Percentiles rank a stretch among this genome's conserved stretches.
Evolutionary conservation across 2,329 filamentous ascomycete species (phyloP).

Genomic region (Verticillium longisporum): DNA sequence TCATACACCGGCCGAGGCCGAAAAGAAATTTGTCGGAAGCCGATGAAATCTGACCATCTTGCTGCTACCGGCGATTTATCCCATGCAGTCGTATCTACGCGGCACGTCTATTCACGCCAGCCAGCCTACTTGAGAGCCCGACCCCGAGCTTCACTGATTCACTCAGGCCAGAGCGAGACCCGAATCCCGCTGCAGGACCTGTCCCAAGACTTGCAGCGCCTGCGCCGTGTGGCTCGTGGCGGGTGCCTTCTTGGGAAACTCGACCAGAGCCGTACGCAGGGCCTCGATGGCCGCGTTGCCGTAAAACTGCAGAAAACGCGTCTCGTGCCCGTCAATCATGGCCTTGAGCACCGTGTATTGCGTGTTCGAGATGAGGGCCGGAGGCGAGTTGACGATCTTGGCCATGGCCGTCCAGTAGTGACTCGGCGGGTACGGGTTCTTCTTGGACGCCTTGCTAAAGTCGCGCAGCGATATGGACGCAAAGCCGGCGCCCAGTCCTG

Average conservation of each 20-base stretch:
- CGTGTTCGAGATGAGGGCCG: slow-evolving; percentile 61
- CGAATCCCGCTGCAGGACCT: slow-evolving; percentile 42
- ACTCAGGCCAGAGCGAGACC: slow-evolving; percentile 34
- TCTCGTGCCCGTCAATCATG: slow-evolving; percentile 67
- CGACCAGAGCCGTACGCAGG: slow-evolving; percentile 63
- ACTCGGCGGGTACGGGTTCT: slow-evolving; percentile 68
- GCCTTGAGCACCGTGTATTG: slow-evolving; percentile 64
- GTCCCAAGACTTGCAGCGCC: slow-evolving; percentile 45
- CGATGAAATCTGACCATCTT: too few species aligned
- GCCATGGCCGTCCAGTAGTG: slow-evolving; percentile 81
- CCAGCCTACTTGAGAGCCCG: too few species aligned
- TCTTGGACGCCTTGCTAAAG: slow-evolving; percentile 61
- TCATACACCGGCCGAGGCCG: neutral
- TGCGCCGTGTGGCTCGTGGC: slow-evolving; percentile 41
- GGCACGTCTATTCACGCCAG: neutral
- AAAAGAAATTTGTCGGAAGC: neutral
- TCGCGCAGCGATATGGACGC: slow-evolving; percentile 77
- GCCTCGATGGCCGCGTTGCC: slow-evolving; percentile 69
- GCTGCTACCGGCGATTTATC: too few species aligned
- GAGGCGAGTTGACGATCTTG: slow-evolving; percentile 68
- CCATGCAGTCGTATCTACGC: neutral
- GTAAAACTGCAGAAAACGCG: slow-evolving; percentile 74
- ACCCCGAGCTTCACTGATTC: neutral
- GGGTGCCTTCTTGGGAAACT: slow-evolving; percentile 55
- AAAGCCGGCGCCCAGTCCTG: slow-evolving; percentile 76